A percentile compares a stretch with the other conserved stretches of the same genome.
Conservation (phyloP, 352 stramenopile genomes). For the Halophytophthora polymorphica region DNA sequence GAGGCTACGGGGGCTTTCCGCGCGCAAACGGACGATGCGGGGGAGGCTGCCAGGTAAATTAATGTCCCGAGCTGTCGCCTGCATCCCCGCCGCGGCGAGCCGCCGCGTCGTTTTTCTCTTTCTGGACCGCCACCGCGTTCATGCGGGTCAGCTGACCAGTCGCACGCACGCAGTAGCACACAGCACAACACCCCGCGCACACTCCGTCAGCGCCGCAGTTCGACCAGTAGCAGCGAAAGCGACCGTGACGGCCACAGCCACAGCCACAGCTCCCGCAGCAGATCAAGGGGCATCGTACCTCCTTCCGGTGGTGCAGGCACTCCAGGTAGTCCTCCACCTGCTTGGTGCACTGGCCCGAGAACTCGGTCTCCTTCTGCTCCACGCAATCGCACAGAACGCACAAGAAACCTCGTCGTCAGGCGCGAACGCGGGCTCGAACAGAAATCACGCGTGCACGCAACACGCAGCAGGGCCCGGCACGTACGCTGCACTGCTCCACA, state of each 20-base stretch:
- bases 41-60: slow-evolving; percentile 19
- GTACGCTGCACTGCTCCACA: slow-evolving; percentile 93
- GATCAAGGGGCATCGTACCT: slow-evolving; percentile 44
- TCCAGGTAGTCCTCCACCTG: slow-evolving; percentile 94
- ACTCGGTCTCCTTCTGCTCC: slow-evolving; percentile 76
- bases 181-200: slow-evolving; percentile 3
- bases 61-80: slow-evolving; percentile 39
- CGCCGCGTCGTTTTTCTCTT: slow-evolving; percentile 68
- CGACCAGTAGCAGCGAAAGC: not conserved
- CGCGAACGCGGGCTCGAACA: slow-evolving; percentile 1
- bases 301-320: slow-evolving; percentile 94
- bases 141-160: slow-evolving; percentile 70
- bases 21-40: too few species aligned
- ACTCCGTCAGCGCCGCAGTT: not conserved
- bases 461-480: slow-evolving; percentile 34
- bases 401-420: slow-evolving; percentile 14
- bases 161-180: not conserved
- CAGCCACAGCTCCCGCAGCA: not conserved
- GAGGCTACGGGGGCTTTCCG: not conserved
- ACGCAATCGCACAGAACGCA: slow-evolving; percentile 7
- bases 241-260: slow-evolving; percentile 1
- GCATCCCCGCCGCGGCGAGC: slow-evolving; percentile 37
- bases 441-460: slow-evolving; percentile 10
- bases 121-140: slow-evolving; percentile 79
- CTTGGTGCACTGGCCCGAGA: slow-evolving; percentile 76